A percentile compares a stretch with the other conserved stretches of the same genome.
Evolutionary conservation across 1,284 basidiomycete genomes (phyloP).

Genomic region (Papiliotrema laurentii): DNA sequence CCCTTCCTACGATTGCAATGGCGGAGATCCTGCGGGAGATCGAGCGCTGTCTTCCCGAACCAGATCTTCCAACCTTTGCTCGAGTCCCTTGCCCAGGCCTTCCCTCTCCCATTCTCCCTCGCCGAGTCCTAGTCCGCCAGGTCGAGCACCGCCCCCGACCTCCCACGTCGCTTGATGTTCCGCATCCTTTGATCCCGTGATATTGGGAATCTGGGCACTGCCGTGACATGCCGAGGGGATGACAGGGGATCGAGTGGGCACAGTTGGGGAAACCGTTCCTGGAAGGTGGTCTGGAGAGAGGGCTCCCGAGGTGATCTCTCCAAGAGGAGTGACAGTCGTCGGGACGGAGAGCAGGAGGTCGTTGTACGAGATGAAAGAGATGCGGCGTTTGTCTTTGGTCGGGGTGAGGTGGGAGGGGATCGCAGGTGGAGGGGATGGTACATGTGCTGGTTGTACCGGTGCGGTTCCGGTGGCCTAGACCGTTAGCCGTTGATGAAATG

Average conservation of each 20-base stretch:
- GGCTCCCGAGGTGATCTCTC: conserved; percentile 59
- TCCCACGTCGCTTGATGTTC: conserved; percentile 9
- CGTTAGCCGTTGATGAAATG: neutral
- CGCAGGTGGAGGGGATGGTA: conserved; percentile 23
- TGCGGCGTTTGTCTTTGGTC: conserved; percentile 51
- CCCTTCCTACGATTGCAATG: neutral
- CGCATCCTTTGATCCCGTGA: neutral
- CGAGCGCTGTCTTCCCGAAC: conserved; percentile 7
- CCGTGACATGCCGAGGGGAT: too few relatives aligned
- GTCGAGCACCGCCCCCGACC: neutral
- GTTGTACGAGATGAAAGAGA: conserved; percentile 79
- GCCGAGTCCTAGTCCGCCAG: conserved; percentile 9
- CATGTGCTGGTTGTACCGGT: neutral
- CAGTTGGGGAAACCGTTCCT: conserved; percentile 38
- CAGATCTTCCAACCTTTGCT: conserved; percentile 64
- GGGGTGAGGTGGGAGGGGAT: conserved; percentile 57
- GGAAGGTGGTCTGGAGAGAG: conserved; percentile 46
- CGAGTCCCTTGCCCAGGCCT: conserved; percentile 70
- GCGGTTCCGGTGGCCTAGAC: neutral
- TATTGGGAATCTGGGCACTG: neutral
- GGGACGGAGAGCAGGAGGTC: conserved; percentile 75
- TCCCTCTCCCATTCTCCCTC: conserved; percentile 77
- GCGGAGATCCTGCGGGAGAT: neutral
- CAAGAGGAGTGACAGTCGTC: conserved; percentile 62
- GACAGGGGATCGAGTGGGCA: conserved; percentile 51